These are phyloP conservation scores for Purpureocillium takamizusanense DNA, from an alignment of 2,329 filamentous ascomycete species.

Conservation along the genomic window DNA sequence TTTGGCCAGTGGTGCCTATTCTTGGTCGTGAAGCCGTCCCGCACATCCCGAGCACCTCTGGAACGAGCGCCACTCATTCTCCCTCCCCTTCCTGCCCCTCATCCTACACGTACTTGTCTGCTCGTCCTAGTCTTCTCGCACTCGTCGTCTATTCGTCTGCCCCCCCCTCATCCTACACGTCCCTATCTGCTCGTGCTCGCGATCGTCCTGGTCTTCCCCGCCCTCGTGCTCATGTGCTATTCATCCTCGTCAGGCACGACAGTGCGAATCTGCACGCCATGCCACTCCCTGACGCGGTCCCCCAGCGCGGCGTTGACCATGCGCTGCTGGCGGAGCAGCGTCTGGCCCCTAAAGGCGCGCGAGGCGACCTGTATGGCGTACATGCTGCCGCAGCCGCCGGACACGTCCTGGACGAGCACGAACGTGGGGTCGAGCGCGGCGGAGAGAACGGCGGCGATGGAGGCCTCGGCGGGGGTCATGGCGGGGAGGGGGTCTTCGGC, in stretches of 20 bases:
- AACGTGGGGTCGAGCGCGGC: conserved; percentile 41
- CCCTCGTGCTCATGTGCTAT: no score
- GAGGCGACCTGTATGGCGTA: conserved; percentile 74
- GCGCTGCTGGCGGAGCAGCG: conserved; percentile 72
- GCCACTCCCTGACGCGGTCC: conserved; percentile 72
- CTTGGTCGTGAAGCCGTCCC: no score
- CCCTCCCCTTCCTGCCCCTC: no score
- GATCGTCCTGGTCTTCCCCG: no score
- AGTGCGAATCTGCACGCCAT: conserved; percentile 74
- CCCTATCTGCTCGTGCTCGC: no score
- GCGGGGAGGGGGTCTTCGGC: conserved; percentile 12
- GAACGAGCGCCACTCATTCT: no score
- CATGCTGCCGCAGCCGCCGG: conserved; percentile 80
- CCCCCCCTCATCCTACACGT: no score
- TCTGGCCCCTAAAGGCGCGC: conserved; percentile 58
- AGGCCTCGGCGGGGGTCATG: conserved; percentile 43
- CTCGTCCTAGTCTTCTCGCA: no score
- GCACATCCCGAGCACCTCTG: no score
- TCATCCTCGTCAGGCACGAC: conserved; percentile 29
- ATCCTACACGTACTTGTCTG: no score
- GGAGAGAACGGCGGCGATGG: conserved; percentile 46
- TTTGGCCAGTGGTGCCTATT: no score
- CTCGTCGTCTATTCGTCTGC: no score
- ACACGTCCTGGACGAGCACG: conserved; percentile 66
- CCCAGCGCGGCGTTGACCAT: conserved; percentile 68